Conservation (phyloP, 257 asterid genomes). For the Plantago ovata region DNA sequence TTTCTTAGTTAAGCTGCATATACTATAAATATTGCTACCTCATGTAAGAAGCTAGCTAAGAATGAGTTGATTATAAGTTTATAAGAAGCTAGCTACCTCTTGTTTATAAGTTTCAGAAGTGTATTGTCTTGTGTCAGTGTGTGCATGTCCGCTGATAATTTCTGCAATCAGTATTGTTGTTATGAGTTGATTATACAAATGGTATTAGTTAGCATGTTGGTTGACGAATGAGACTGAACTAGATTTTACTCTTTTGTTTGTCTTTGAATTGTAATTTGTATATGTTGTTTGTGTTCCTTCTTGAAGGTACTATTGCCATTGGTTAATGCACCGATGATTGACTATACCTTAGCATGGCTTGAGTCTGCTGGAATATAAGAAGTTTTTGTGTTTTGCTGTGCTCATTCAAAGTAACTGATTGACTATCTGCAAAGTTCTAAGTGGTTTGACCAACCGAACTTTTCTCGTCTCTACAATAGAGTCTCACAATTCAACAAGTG, state of each 20-base stretch:
- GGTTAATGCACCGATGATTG: constrained; percentile 92
- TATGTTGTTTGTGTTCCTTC: constrained; percentile 6
- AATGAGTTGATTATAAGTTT: too few species aligned
- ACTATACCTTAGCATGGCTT: constrained; percentile 92
- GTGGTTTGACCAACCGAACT: constrained; percentile 73
- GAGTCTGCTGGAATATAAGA: constrained; percentile 96
- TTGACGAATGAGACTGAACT: background rate
- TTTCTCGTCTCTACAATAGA: constrained; percentile 72
- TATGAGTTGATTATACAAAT: too few species aligned
- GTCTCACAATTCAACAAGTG: constrained; percentile 73
- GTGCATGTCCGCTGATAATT: background rate
- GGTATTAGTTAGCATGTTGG: background rate
- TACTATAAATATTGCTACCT: too few species aligned
- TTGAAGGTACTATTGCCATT: constrained; percentile 77
- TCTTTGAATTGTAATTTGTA: background rate
- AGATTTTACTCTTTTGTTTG: constrained; percentile 3
- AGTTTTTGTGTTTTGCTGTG: constrained; percentile 91
- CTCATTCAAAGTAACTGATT: constrained; percentile 87
- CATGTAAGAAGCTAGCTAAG: too few species aligned
- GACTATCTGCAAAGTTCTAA: constrained; percentile 64
- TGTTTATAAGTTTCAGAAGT: too few species aligned
- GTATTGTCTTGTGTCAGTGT: too few species aligned
- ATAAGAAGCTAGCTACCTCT: too few species aligned
- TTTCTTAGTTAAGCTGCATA: too few species aligned
- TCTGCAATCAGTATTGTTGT: background rate